phyloP scores from a whole-genome alignment of 352 stramenopile species.

The Discostella stelligera region DNA sequence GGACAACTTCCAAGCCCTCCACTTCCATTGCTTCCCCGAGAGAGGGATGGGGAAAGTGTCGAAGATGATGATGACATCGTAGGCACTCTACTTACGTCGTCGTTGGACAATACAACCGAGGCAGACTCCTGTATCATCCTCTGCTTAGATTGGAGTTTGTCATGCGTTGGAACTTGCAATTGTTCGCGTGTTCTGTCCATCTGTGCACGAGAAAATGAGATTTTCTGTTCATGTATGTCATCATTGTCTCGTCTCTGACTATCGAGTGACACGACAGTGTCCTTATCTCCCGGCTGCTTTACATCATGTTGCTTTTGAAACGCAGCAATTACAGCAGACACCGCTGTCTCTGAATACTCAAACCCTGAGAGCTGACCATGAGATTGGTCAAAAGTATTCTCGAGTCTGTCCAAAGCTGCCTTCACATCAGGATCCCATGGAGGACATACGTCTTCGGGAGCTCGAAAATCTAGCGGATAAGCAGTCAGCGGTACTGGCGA shows the following conservation, averaged over 20 bases:
- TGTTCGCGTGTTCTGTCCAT: conserved; percentile 25
- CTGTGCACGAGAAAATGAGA: conserved; percentile 21
- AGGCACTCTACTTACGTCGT: conserved; percentile 16
- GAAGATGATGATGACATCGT: conserved; percentile 26
- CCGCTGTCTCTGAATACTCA: conserved; percentile 42
- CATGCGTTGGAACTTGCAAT: background rate
- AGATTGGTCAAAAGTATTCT: conserved; percentile 27
- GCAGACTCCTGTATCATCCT: conserved; percentile 15
- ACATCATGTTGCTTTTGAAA: conserved; percentile 80
- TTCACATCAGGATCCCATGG: conserved; percentile 74
- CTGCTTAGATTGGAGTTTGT: background rate
- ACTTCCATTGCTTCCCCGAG: conserved; percentile 35
- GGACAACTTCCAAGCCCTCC: conserved; percentile 31
- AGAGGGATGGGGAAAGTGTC: conserved; percentile 30
- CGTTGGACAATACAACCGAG: conserved; percentile 6
- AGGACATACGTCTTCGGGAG: conserved; percentile 58
- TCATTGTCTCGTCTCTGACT: too few relatives aligned
- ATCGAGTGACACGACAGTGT: too few relatives aligned
- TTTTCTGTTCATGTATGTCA: too few relatives aligned
- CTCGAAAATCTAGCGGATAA: conserved; percentile 74
- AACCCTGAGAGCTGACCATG: conserved; percentile 39
- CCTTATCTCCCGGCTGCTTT: too few relatives aligned
- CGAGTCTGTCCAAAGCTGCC: conserved; percentile 57
- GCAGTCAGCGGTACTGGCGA: conserved; percentile 61
- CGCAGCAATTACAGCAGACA: conserved; percentile 65